Percentiles rank a stretch among this genome's conserved stretches.
Conservation (phyloP, 1,139 yeast genomes). For the Blastobotrys persicus region DNA sequence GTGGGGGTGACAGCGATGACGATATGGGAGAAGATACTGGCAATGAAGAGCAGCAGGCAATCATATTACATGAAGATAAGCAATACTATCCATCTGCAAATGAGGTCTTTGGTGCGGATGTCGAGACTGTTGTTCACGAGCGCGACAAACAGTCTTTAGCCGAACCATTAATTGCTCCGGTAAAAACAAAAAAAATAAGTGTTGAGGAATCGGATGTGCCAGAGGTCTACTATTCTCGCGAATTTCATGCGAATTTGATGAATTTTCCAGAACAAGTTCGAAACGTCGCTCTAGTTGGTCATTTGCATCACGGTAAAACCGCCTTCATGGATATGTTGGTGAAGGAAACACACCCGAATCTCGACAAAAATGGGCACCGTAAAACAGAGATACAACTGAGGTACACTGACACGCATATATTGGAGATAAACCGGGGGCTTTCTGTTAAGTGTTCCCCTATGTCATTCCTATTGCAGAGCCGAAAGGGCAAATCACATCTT, state of each 20-base stretch:
- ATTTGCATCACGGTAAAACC: slow-evolving; percentile 85
- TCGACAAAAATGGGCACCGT: slow-evolving; percentile 36
- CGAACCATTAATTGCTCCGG: slow-evolving; percentile 69
- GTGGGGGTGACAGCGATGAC: slow-evolving; percentile 14
- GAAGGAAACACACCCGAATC: slow-evolving; percentile 53
- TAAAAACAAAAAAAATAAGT: slow-evolving; percentile 44
- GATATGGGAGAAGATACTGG: slow-evolving; percentile 14
- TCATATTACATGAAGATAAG: slow-evolving; percentile 49
- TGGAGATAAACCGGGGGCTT: slow-evolving; percentile 70
- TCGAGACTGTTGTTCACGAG: slow-evolving; percentile 61
- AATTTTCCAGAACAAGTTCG: slow-evolving; percentile 63
- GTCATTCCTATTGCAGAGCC: slow-evolving; percentile 58
- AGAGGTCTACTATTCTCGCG: slow-evolving; percentile 56
- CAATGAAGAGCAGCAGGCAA: slow-evolving; percentile 20
- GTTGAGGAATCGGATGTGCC: slow-evolving; percentile 58
- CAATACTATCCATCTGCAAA: slow-evolving; percentile 44
- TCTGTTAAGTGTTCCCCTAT: slow-evolving; percentile 65
- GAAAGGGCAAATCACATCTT: slow-evolving; percentile 54
- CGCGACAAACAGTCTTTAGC: slow-evolving; percentile 52
- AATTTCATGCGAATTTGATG: slow-evolving; percentile 55
- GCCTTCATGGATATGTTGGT: slow-evolving; percentile 70
- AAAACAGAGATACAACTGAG: slow-evolving; percentile 43
- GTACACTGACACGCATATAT: slow-evolving; percentile 66
- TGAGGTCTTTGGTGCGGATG: slow-evolving; percentile 55
- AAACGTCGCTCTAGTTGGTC: slow-evolving; percentile 81